These are phyloP conservation scores for Paramecium octaurelia DNA, from an alignment of 73 alveolate genomes.

Conservation along the genomic window DNA sequence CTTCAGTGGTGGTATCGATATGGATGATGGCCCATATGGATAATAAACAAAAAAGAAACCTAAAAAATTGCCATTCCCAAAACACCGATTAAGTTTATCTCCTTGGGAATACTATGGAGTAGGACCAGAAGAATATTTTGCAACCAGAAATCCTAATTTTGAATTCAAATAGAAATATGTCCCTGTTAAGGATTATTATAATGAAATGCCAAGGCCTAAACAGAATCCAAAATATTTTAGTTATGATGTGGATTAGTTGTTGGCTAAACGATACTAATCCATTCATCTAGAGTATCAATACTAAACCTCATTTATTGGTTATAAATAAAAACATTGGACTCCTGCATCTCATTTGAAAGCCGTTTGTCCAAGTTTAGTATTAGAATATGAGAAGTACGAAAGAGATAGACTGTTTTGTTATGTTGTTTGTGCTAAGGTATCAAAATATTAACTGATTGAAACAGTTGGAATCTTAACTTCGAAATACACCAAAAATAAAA, in stretches of 20 bases:
- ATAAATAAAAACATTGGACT: conserved; percentile 43
- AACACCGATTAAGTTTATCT: neutral
- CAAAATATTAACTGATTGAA: neutral
- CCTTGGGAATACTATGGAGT: conserved; percentile 57
- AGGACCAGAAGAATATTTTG: conserved; percentile 44
- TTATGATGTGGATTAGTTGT: neutral
- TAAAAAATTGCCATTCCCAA: conserved; percentile 23
- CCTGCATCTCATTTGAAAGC: conserved; percentile 1
- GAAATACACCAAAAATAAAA: neutral
- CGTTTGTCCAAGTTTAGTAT: neutral
- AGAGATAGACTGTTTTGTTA: conserved; percentile 1
- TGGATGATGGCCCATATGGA: conserved; percentile 50
- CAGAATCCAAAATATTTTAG: conserved; percentile 1
- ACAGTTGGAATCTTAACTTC: neutral
- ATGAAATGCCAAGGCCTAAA: conserved; percentile 46
- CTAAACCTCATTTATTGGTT: neutral
- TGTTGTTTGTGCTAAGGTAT: neutral
- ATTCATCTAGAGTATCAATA: neutral
- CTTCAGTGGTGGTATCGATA: conserved; percentile 29
- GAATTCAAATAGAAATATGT: conserved; percentile 18
- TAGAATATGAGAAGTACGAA: conserved; percentile 24
- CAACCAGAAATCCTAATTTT: conserved; percentile 35
- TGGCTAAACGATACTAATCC: neutral
- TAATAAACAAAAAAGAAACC: neutral
- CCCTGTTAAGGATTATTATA: conserved; percentile 4